Evolutionary conservation across 2,329 filamentous ascomycete species (phyloP), one percentile per base, ranked within the genome.

Genomic region (Penicillium aurantiogriseum): DNA sequence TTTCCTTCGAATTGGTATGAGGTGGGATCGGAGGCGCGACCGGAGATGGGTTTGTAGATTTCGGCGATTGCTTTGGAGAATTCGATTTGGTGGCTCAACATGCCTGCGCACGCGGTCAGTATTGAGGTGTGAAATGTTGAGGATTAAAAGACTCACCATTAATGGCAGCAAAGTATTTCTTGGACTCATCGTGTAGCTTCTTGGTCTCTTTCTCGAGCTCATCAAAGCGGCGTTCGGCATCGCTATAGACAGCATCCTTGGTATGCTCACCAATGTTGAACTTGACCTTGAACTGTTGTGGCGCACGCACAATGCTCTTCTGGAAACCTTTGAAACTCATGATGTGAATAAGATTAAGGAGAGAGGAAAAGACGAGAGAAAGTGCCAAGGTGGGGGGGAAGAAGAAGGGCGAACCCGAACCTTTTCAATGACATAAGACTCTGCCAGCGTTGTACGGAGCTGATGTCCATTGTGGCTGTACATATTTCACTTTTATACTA

Each of bases 241-340:
- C 94, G 62, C 90, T 87, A 76, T 97, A 99, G 70, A 99, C 88
- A 47, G 91, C 82, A 80, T 99, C 94, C 74, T 97, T 96, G 67
- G 92, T 95, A 74, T 93, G 85, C 68, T 97, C 94, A 74, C 94
- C 94, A 67, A 97, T 86, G 74, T 97, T 97, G 82, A 99, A 97
- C 70, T 87, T 91, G 70, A 88, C 82, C 77, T 92, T 95, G 81
- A 99, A 84, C 69, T 88, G 87, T 83, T 99, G 94, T 67, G 94
- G 94, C 72, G 93, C 93, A 79, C 94, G 86, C 62, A 86, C 85
- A 73, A 96, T 81, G 80, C 89, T 89, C 83, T 97, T 97, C 75
- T 89, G 87, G 71, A 99, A 91, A 71, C 94, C 94, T 79, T 94
- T 95, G 83, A 96, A 92, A 85, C 92, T 97, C 94, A 99, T 97